Base-by-base conservation (phyloP, 2,329 filamentous ascomycete genomes). In the Botrytis pseudocinerea region DNA sequence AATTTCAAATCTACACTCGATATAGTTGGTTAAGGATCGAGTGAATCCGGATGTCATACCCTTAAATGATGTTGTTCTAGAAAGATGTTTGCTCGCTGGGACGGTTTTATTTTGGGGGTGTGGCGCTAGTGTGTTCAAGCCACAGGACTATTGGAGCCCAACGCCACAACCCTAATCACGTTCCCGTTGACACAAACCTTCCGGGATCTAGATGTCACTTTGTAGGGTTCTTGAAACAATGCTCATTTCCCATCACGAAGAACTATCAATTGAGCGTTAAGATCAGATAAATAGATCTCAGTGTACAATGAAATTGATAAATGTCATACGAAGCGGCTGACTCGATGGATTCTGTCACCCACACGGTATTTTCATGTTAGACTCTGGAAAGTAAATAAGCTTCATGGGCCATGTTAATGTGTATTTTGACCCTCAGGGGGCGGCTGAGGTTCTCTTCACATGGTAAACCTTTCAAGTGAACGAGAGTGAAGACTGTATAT, bases 21-120 rank as follows among this genome's bases (percentile, higher is more conserved):
- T 64, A 51, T 32, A 28, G 62, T 38, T 46, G 22, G 18, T 59
- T 32, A 40, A 72, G 70, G 70, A 72, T 59, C 28, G n/a, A 72
- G 18, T 12, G 9, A 68, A 57, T 68, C 48, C 48, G 18, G 35
- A 68, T 42, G 46, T 66, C 44, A 71, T 28, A 66, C 9, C 35
- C 22, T 71, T 42, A 60, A 68, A 60, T 60, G 40, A 25, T 42
- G 22, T 32, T 42, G n/a, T 32, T 57, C 38, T 10, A 68, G 48
- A 12, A 57, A 57, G 42, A 38, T 42, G 10, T n/a, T 57, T 40
- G 46, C 25, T 16, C 18, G 25, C 6, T 38, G 9, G 9, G 32
- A 18, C n/a, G 28, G 16, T 61, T 48, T 59, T 48, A 66, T 59
- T 66, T 66, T 60, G 40, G 59, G 35, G 42, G 6, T 6, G 28